A percentile compares a stretch with the other conserved stretches of the same genome.
phyloP scores from a whole-genome alignment of 2,329 filamentous ascomycete species.

The Amphichorda felina region DNA sequence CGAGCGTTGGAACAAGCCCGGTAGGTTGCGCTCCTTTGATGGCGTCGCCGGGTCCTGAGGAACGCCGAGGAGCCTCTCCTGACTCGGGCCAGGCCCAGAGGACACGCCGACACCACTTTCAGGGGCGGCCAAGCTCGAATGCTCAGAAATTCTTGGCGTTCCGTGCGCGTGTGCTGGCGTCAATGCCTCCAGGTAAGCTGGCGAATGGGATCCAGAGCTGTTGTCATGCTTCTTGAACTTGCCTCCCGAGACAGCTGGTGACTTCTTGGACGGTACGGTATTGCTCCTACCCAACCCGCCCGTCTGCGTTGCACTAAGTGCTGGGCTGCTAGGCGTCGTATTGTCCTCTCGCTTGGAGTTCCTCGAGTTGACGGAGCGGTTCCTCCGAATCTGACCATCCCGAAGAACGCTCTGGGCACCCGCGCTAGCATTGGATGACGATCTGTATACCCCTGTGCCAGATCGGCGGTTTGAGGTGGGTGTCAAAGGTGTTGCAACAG shows the following conservation, averaged over 20 bases:
- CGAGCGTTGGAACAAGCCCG: constrained; percentile 60
- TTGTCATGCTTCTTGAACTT: constrained; percentile 42
- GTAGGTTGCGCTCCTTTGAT: constrained; percentile 53
- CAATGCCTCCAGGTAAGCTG: constrained; percentile 23
- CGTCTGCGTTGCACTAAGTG: constrained; percentile 39
- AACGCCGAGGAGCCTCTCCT: constrained; percentile 33
- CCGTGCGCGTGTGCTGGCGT: constrained; percentile 18
- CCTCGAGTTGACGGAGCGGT: constrained; percentile 86
- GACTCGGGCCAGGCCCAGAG: constrained; percentile 29
- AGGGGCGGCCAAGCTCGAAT: constrained; percentile 17
- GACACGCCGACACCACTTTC: constrained; percentile 12
- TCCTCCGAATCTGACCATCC: constrained; percentile 69
- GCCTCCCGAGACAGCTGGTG: constrained; percentile 55
- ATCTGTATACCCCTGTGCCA: constrained; percentile 52
- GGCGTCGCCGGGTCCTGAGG: constrained; percentile 37
- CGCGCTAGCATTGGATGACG: constrained; percentile 78
- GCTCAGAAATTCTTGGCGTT: constrained; percentile 9
- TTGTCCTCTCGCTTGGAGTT: constrained; percentile 66
- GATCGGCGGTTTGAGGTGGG: constrained; percentile 39
- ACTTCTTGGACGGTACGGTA: constrained; percentile 84
- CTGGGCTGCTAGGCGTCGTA: constrained; percentile 57
- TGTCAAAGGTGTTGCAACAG: constrained; percentile 17
- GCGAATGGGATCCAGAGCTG: constrained; percentile 15
- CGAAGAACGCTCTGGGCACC: constrained; percentile 78
- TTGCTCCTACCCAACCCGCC: constrained; percentile 60